Evolutionary conservation across 805 yeast genomes (phyloP).

Genomic region (Yarrowia hollandica): DNA sequence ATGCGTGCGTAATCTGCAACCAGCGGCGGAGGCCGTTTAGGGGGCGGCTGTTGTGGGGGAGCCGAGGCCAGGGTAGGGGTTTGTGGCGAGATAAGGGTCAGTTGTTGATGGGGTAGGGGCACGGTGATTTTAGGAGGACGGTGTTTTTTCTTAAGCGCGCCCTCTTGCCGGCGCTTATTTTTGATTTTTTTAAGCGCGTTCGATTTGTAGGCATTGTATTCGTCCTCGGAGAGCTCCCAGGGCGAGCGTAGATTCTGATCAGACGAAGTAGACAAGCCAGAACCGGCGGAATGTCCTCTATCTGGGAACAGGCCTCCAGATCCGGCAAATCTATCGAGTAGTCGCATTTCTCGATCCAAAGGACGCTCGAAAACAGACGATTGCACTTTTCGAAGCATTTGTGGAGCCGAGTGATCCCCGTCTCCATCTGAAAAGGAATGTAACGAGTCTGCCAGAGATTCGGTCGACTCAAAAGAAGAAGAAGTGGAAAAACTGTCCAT

Average conservation of each 20-base stretch:
- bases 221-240: slow-evolving; percentile 8
- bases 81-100: neutral
- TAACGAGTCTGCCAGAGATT: too few relatives aligned
- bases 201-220: slow-evolving; percentile 2
- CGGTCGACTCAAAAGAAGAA: neutral
- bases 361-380: too few relatives aligned
- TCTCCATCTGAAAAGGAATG: too few relatives aligned
- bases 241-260: too few relatives aligned
- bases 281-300: too few relatives aligned
- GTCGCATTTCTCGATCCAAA: too few relatives aligned
- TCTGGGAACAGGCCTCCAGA: too few relatives aligned
- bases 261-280: too few relatives aligned
- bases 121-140: neutral
- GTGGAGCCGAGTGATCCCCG: too few relatives aligned
- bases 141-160: neutral
- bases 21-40: neutral
- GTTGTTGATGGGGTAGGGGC: neutral
- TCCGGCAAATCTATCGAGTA: too few relatives aligned
- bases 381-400: too few relatives aligned
- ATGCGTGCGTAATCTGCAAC: slow-evolving; percentile 3
- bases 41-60: neutral
- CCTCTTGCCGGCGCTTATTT: neutral
- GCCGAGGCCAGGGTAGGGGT: slow-evolving; percentile 13
- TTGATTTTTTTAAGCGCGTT: neutral
- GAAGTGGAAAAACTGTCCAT: neutral